A percentile compares a stretch with the other conserved stretches of the same genome.
phyloP scores from a whole-genome alignment of 2,329 filamentous ascomycete genomes.

The Stemphylium lycopersici region DNA sequence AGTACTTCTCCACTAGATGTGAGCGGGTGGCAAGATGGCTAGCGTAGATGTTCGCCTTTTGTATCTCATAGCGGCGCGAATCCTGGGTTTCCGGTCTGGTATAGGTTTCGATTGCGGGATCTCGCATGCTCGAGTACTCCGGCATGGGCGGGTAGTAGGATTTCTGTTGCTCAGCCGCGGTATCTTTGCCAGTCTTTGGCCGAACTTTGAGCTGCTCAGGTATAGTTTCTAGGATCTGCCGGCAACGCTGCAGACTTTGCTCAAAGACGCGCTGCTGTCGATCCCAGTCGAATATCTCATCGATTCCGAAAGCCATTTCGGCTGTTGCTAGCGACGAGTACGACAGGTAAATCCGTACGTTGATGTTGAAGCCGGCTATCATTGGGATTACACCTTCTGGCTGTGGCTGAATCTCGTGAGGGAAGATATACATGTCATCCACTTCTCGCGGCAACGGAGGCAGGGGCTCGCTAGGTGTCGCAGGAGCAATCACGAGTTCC shows the following conservation, averaged over 20 bases:
- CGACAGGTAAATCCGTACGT: constrained; percentile 77
- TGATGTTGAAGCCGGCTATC: constrained; percentile 80
- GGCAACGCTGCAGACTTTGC: constrained; percentile 72
- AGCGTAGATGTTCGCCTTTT: constrained; percentile 88
- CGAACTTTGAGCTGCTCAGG: constrained; percentile 71
- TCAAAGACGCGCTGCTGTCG: constrained; percentile 77
- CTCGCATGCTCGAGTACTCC: constrained; percentile 40
- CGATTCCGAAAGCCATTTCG: constrained; percentile 81
- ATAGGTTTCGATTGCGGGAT: constrained; percentile 31
- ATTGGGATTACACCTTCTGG: constrained; percentile 71
- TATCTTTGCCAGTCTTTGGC: constrained; percentile 48
- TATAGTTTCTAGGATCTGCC: constrained; percentile 69
- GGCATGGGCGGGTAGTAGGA: constrained; percentile 48
- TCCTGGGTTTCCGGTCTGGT: constrained; percentile 41
- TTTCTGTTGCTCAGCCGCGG: constrained; percentile 33
- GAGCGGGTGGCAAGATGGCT: constrained; percentile 82
- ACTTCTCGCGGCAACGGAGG: constrained; percentile 81
- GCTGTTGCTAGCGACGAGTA: constrained; percentile 81
- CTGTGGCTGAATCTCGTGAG: constrained; percentile 72
- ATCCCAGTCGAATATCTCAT: constrained; percentile 75
- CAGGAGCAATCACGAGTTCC: constrained; percentile 76
- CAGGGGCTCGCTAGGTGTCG: constrained; percentile 75
- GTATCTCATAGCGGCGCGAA: constrained; percentile 72
- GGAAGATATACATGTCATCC: constrained; percentile 80
- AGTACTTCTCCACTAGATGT: constrained; percentile 86